Evolutionary conservation across 2,329 filamentous ascomycete species (phyloP).

Genomic region (Mycosphaerella arachidis): DNA sequence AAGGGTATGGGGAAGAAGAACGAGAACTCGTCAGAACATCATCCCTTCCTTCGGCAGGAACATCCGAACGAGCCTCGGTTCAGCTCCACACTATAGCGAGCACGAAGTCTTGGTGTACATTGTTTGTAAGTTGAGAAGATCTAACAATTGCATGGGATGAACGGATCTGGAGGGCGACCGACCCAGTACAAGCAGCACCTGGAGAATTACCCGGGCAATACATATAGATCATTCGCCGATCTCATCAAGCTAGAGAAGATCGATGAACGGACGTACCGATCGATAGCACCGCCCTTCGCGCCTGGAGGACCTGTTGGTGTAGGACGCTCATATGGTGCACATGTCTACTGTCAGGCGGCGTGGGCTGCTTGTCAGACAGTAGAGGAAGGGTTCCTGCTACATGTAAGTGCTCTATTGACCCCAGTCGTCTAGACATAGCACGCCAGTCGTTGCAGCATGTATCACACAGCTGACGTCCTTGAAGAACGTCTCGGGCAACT

Average conservation of each 20-base stretch:
- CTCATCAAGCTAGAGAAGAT: slow-evolving; percentile 40
- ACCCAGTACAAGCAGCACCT: slow-evolving; percentile 7
- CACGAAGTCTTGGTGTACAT: not conserved
- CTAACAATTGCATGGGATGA: not conserved
- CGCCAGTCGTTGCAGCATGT: not conserved
- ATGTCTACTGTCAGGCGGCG: slow-evolving; percentile 55
- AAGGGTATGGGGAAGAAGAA: not conserved
- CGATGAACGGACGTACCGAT: slow-evolving; percentile 38
- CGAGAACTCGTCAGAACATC: not conserved
- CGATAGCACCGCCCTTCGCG: slow-evolving; percentile 39
- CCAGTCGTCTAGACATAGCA: too few relatives aligned
- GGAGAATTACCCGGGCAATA: slow-evolving; percentile 25
- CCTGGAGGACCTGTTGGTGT: slow-evolving; percentile 36
- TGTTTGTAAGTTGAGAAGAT: too few relatives aligned
- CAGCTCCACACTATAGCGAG: not conserved
- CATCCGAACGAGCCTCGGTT: not conserved
- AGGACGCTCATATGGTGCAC: slow-evolving; percentile 50
- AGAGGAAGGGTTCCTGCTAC: slow-evolving; percentile 46
- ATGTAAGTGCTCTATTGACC: slow-evolving; percentile 35
- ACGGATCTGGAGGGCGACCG: slow-evolving; percentile 14
- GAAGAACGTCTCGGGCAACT: slow-evolving; percentile 51
- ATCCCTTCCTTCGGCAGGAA: not conserved
- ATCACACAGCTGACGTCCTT: not conserved
- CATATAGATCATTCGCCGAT: slow-evolving; percentile 38
- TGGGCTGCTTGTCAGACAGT: slow-evolving; percentile 55